Base-by-base conservation (phyloP, 2,329 filamentous ascomycete genomes). In the Aspergillus terreus region DNA sequence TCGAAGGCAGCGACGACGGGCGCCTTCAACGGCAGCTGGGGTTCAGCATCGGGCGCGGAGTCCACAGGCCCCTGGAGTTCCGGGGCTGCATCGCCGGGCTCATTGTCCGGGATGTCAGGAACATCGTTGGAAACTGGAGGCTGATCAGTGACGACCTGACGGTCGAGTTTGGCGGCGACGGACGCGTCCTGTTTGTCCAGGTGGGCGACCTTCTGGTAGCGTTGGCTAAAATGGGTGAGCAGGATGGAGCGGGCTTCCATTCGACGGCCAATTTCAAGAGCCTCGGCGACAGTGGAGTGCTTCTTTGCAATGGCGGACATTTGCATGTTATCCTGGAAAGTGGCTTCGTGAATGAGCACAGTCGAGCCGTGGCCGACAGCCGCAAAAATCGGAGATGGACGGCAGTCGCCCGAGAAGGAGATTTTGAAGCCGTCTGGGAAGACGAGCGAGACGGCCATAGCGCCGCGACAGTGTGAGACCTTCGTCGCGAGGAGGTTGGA, bases 181-280 rank as follows among this genome's bases (percentile, higher is more conserved):
- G 51, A 56, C 43, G 59, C 19, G 49, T 53, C 40, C 44, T 64
- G 51, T 17, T 42, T 32, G 27, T 68, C 57, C 82, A 69, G 2
- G 78, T 74, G 2, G 81, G 84, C 32, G 83, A 77, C 49, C 71
- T 92, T 92, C 63, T 90, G 87, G 70, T 99, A 99, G 6, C 94
- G 81, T 75, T 99, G 94, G 50, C 86, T 92, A 72, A 99, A 99
- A 70, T 99, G 94, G 6, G 94, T 99, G 45, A 99, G 78, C 50
- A 99, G 74, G 14, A 94, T 85, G 14, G 88, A 80, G 57, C 85
- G 82, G 0, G 92, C 94, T 25, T 81, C 72, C 94, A 99, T 99
- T 43, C 77, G 73, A 11, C 81, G 78, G 1, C 87, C 92, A 3
- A 97, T 81, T 42, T 77, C 79, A 3, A 99, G 80, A 1, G 94